phyloP scores from a whole-genome alignment of 176 grass and related monocot genomes.

The Elaeis guineensis region DNA sequence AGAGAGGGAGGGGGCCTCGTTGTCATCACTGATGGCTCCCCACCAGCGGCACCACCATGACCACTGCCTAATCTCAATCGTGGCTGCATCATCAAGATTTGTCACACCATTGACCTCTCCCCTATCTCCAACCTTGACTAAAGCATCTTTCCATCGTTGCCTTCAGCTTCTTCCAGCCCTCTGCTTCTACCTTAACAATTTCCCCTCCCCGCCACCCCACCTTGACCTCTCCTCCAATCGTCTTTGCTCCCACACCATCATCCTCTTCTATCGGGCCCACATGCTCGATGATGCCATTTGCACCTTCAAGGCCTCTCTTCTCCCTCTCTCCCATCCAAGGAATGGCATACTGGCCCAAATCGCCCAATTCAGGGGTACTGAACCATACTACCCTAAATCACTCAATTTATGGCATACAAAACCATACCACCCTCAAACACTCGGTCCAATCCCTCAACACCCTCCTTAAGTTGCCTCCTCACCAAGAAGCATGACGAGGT shows the following conservation, averaged over 20 bases:
- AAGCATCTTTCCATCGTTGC: slow-evolving; percentile 42
- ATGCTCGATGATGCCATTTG: slow-evolving; percentile 60
- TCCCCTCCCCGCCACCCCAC: slow-evolving; percentile 27
- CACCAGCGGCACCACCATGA: too few species aligned
- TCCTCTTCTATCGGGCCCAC: slow-evolving; percentile 54
- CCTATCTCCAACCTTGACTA: slow-evolving; percentile 50
- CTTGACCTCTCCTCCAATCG: slow-evolving; percentile 21
- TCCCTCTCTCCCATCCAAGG: slow-evolving; percentile 13
- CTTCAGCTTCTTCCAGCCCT: slow-evolving; percentile 14
- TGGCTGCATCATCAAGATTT: slow-evolving; percentile 69
- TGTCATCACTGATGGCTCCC: too few species aligned
- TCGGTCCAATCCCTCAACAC: slow-evolving; percentile 54
- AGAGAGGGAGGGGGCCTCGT: too few species aligned
- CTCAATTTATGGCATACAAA: too few species aligned
- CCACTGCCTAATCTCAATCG: too few species aligned
- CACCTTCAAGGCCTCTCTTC: slow-evolving; percentile 35
- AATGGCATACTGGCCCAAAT: too few species aligned
- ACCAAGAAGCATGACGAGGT: slow-evolving; percentile 47
- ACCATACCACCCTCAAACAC: too few species aligned
- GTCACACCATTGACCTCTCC: slow-evolving; percentile 50
- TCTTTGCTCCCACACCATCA: slow-evolving; percentile 44
- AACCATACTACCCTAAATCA: too few species aligned
- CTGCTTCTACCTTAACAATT: slow-evolving; percentile 24
- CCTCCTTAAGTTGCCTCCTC: slow-evolving; percentile 62
- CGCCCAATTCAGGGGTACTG: too few species aligned